Conservation (phyloP, 2,329 filamentous ascomycete species). For the Aspergillus costaricaensis region DNA sequence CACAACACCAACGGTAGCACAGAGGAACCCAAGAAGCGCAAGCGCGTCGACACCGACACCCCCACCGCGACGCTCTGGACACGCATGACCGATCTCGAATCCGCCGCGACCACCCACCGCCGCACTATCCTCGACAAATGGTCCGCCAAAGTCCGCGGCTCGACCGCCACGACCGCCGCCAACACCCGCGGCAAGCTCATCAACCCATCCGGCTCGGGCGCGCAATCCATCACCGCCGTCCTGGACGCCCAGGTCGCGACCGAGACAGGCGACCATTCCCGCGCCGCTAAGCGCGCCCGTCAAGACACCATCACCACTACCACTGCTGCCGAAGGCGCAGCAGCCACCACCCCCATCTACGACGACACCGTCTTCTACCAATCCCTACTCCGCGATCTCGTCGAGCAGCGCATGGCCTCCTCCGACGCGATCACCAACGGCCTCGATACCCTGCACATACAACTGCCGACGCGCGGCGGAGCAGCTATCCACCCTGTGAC, state of each 20-base stretch:
- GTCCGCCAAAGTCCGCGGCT: conserved; percentile 73
- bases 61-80: conserved; percentile 70
- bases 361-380: conserved; percentile 97
- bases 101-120: conserved; percentile 60
- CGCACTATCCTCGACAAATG: conserved; percentile 82
- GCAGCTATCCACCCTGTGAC: conserved; percentile 40
- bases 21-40: conserved; percentile 45
- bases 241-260: conserved; percentile 49
- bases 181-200: conserved; percentile 63
- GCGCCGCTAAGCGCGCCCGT: conserved; percentile 36
- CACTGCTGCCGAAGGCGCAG: neutral
- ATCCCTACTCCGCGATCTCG: conserved; percentile 84
- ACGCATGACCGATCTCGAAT: conserved; percentile 67
- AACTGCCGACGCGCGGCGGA: conserved; percentile 38
- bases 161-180: conserved; percentile 53
- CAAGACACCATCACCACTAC: conserved; percentile 5
- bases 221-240: conserved; percentile 54
- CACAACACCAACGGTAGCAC: conserved; percentile 29
- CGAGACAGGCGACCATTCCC: conserved; percentile 30
- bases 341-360: conserved; percentile 59
- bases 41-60: conserved; percentile 56
- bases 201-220: conserved; percentile 50
- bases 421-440: conserved; percentile 50
- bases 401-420: conserved; percentile 81
- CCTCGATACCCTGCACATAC: conserved; percentile 38